Base-by-base conservation (phyloP, 306 rosid species). In the Glycyrrhiza uralensis region DNA sequence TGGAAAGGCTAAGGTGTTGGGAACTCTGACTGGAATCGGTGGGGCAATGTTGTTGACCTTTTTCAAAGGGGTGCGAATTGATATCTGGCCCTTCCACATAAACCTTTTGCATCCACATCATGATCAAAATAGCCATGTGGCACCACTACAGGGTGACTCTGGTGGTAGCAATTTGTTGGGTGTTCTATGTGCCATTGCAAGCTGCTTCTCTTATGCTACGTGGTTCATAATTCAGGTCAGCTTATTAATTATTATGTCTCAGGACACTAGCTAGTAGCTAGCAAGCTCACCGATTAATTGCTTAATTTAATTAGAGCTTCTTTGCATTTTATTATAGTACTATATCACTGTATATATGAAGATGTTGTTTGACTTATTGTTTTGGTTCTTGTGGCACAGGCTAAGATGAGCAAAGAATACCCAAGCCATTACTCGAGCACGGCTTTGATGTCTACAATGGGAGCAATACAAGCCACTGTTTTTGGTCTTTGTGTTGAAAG, bases 41-140 rank as follows among this genome's bases (percentile, higher is more conserved):
- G 97, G 96, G 65, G 93, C 97, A 33, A 86, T 87, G 91, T 1
- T 89, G 19, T 60, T 92, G 33, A 87, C 91, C 0, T 79, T 89
- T 59, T 51, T 84, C 74, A 86, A 75, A 76, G 97, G 96, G 1
- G 18, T 45, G 10, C 79, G 85, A 36, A 66, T 89, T 32, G 2
- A 84, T 45, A 72, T 92, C 2, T 86, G 91, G 91, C 72, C 84
- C 3, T 80, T 87, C 26, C 88, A 87, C 60, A 15, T 89, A 39
- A 71, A 89, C 86, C 86, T 89, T 20, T 12, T 85, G 74, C 80
- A 69, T 63, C 57, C 69, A 45, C 44, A 10, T 51, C 72, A 61
- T 8, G 50, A 72, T 13, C 70, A 55, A 72, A 57, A 65, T 23
- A 2, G 63, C 57, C 62, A 78, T 29, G 58, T 61, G 39, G 64